phyloP scores from a whole-genome alignment of 228 moss, liverwort and hornwort species.

The Sphagnum magellanicum region DNA sequence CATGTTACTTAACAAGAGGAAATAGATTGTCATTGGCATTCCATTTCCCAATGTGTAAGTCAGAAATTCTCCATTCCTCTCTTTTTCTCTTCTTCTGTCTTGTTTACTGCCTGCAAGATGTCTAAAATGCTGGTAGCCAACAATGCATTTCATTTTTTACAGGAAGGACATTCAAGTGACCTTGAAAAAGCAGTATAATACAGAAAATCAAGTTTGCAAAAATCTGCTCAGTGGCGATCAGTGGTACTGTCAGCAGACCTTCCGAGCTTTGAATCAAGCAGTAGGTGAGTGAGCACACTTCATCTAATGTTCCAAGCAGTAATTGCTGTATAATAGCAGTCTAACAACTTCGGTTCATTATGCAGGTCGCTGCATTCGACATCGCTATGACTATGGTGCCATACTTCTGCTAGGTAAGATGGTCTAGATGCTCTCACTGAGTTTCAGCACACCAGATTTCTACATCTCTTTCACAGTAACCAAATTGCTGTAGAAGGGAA shows the following conservation, averaged over 20 bases:
- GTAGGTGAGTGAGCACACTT: conserved; percentile 38
- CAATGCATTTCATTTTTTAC: neutral
- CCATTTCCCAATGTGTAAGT: conserved; percentile 78
- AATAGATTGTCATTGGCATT: conserved; percentile 65
- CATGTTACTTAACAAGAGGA: conserved; percentile 22
- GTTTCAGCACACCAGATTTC: neutral
- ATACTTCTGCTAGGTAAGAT: conserved; percentile 63
- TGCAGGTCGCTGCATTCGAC: conserved; percentile 78
- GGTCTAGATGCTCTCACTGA: neutral
- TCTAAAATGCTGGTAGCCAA: neutral
- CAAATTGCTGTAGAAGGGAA: no score
- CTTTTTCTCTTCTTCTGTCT: neutral
- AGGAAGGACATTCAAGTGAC: conserved; percentile 73
- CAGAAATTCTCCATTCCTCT: conserved; percentile 2
- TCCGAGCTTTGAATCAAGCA: conserved; percentile 77
- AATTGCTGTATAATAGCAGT: neutral
- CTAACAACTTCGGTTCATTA: neutral
- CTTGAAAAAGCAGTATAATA: conserved; percentile 67
- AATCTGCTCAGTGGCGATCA: conserved; percentile 57
- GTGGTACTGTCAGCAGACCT: conserved; percentile 83
- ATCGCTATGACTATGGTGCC: conserved; percentile 72
- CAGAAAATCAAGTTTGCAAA: conserved; percentile 27
- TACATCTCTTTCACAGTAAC: no score
- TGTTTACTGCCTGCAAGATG: conserved; percentile 1
- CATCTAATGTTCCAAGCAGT: neutral